A percentile compares a stretch with the other conserved stretches of the same genome.
Conservation (phyloP, 371 early-diverging fungal species). For the Apophysomyces elegans region DNA sequence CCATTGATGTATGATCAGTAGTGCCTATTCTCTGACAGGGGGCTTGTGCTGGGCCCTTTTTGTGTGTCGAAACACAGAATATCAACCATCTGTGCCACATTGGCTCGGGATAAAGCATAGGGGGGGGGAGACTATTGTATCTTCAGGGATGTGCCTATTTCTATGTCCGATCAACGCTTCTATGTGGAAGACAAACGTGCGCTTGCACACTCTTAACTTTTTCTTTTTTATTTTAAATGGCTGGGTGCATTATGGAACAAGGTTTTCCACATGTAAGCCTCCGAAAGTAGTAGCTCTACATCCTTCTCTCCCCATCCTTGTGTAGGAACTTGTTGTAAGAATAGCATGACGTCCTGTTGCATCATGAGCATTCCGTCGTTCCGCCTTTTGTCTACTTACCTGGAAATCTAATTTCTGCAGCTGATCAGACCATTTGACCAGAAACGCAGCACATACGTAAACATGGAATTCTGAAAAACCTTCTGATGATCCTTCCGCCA, state of each 20-base stretch:
- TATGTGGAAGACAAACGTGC: not conserved
- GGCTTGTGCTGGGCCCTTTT: conserved; percentile 13
- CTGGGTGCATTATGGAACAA: conserved; percentile 90
- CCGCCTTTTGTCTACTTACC: conserved; percentile 26
- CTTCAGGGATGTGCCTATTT: not conserved
- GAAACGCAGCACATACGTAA: conserved; percentile 97
- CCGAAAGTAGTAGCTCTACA: conserved; percentile 89
- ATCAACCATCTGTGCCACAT: not conserved
- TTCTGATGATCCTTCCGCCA: conserved; percentile 85
- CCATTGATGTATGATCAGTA: too few species aligned
- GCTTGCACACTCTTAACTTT: conserved; percentile 2
- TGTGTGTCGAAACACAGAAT: conserved; percentile 2
- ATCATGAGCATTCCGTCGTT: conserved; percentile 7
- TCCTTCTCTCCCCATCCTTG: conserved; percentile 89
- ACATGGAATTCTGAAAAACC: conserved; percentile 95
- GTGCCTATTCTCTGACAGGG: not conserved
- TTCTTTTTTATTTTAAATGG: conserved; percentile 58
- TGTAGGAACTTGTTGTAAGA: conserved; percentile 92
- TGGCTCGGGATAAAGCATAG: not conserved
- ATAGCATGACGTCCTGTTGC: conserved; percentile 84
- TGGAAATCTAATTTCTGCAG: conserved; percentile 90
- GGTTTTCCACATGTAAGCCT: conserved; percentile 96
- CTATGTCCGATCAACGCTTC: not conserved
- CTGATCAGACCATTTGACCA: conserved; percentile 91
- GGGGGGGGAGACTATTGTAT: not conserved